Evolutionary conservation across 176 grass and related monocot species (phyloP).

Genomic region (Rhynchospora breviuscula): DNA sequence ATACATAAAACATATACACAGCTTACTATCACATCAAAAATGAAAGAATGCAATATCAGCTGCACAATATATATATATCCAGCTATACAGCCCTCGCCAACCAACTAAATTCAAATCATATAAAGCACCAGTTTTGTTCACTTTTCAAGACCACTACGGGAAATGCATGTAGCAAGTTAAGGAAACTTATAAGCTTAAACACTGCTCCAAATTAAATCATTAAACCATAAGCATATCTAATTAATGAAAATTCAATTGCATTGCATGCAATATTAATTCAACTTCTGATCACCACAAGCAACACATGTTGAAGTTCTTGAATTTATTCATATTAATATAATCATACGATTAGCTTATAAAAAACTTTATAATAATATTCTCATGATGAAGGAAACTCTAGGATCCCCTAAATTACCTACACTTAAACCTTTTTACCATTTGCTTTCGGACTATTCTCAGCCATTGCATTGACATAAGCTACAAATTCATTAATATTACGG

Average conservation of each 20-base stretch:
- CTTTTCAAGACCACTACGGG: neutral
- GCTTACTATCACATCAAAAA: no score
- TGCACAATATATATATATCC: no score
- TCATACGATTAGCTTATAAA: neutral
- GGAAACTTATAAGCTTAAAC: neutral
- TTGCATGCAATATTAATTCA: neutral
- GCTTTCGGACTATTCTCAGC: neutral
- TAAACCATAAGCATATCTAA: neutral
- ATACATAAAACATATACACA: no score
- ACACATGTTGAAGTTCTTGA: neutral
- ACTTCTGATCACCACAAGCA: neutral
- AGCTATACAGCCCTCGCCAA: no score
- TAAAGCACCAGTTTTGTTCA: neutral
- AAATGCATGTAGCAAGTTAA: neutral
- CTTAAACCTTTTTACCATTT: neutral
- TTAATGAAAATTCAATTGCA: neutral
- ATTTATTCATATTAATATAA: no score
- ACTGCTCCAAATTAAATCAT: neutral
- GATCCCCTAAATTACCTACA: neutral
- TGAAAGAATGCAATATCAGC: no score
- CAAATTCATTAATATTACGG: constrained; percentile 26
- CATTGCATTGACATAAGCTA: constrained; percentile 22
- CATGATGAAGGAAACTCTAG: no score
- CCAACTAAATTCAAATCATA: no score
- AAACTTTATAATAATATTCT: no score